Conservation (phyloP, 306 rosid genomes). For the Rosa multiflora region DNA sequence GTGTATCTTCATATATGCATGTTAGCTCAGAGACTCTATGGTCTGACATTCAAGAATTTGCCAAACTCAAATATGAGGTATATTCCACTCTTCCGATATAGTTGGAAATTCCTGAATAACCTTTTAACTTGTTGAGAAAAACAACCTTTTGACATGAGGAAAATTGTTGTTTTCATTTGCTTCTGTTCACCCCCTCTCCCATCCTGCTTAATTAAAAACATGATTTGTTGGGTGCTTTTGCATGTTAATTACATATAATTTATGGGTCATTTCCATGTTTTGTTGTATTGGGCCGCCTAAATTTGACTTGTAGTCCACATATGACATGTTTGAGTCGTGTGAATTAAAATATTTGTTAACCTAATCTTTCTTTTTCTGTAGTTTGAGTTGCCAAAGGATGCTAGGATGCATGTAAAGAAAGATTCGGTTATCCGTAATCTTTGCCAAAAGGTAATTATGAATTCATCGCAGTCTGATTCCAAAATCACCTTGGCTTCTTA, state of each 20-base stretch:
- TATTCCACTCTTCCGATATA: slow-evolving; percentile 1
- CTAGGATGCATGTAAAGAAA: slow-evolving; percentile 62
- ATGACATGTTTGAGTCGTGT: slow-evolving; percentile 14
- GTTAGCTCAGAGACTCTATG: slow-evolving; percentile 82
- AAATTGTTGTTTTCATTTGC: neutral
- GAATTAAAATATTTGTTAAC: slow-evolving; percentile 9
- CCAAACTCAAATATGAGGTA: slow-evolving; percentile 87
- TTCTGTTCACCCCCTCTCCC: neutral
- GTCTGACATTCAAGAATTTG: slow-evolving; percentile 78
- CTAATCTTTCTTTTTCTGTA: slow-evolving; percentile 31
- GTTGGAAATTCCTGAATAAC: neutral
- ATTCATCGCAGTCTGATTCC: slow-evolving; percentile 16
- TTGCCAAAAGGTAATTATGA: slow-evolving; percentile 69
- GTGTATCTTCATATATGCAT: slow-evolving; percentile 55
- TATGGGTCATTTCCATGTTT: neutral
- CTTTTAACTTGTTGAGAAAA: neutral
- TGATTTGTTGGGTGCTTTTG: neutral
- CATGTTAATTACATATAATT: neutral
- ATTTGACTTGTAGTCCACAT: slow-evolving; percentile 7
- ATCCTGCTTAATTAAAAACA: neutral
- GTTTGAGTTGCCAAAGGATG: slow-evolving; percentile 85
- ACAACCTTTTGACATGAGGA: neutral
- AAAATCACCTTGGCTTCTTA: slow-evolving; percentile 7
- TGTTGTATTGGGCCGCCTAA: neutral
- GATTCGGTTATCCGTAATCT: slow-evolving; percentile 86